These are phyloP conservation scores for Eucalyptus erythrocorys DNA, from an alignment of 345 rosid species.

Conservation along the genomic window DNA sequence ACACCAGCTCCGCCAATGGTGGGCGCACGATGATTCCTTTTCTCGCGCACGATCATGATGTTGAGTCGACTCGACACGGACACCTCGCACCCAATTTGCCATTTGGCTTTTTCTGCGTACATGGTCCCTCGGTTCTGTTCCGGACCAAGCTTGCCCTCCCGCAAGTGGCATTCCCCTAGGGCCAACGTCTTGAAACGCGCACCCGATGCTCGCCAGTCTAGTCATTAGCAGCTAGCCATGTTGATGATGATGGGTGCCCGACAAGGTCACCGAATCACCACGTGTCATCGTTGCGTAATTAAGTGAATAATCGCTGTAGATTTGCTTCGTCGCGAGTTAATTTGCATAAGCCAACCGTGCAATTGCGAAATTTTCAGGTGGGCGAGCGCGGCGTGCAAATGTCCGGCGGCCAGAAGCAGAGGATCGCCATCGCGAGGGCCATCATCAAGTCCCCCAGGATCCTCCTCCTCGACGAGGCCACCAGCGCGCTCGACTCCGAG, in stretches of 20 bases:
- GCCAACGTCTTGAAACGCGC: not conserved
- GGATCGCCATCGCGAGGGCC: slow-evolving; percentile 74
- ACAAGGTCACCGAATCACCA: not conserved
- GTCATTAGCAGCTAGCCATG: not conserved
- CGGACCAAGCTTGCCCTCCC: not conserved
- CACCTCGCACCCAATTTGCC: not conserved
- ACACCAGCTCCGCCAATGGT: not conserved
- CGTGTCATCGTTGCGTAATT: not conserved
- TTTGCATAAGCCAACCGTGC: not conserved
- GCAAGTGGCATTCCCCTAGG: not conserved
- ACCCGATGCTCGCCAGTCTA: not conserved
- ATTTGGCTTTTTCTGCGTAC: not conserved
- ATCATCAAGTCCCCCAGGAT: slow-evolving; percentile 62
- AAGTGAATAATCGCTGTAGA: not conserved
- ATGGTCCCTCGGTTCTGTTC: not conserved
- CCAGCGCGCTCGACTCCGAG: slow-evolving; percentile 74
- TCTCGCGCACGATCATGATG: not conserved
- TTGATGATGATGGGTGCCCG: not conserved
- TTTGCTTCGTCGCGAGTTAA: not conserved
- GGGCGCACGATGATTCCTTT: not conserved
- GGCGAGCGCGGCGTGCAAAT: slow-evolving; percentile 77
- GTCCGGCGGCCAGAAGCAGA: slow-evolving; percentile 87
- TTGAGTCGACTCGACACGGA: not conserved
- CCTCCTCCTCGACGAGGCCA: slow-evolving; percentile 77
- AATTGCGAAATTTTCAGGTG: slow-evolving; percentile 20